These are phyloP conservation scores for Trichoderma sp. DNA, from an alignment of 2,329 filamentous ascomycete genomes.

Conservation along the genomic window DNA sequence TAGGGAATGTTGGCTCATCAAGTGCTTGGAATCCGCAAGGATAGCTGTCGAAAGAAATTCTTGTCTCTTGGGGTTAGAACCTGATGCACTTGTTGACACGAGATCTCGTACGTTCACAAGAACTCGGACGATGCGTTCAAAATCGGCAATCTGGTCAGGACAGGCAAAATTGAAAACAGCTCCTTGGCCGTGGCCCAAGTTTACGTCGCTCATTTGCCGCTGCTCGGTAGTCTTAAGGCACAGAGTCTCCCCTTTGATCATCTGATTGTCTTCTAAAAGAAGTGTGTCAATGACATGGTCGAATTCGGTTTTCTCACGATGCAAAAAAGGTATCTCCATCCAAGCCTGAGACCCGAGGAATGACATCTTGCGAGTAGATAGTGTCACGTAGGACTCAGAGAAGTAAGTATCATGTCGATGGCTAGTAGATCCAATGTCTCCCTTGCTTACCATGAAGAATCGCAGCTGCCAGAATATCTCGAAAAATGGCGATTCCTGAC, in stretches of 20 bases:
- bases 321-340: conserved; percentile 8
- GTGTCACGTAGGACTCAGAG: background rate
- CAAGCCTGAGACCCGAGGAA: background rate
- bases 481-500: conserved; percentile 15
- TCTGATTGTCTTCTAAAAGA: background rate
- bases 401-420: background rate
- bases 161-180: background rate
- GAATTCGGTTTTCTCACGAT: conserved; percentile 8
- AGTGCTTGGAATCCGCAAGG: background rate
- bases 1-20: background rate
- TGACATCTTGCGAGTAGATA: background rate
- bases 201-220: too few relatives aligned
- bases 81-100: background rate
- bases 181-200: background rate
- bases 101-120: background rate
- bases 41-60: background rate
- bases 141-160: background rate
- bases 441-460: conserved; percentile 6
- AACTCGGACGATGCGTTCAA: background rate
- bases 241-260: background rate
- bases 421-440: too few relatives aligned
- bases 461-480: conserved; percentile 18
- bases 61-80: background rate
- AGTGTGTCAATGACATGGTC: conserved; percentile 13
- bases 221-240: background rate